A percentile compares a stretch with the other conserved stretches of the same genome.
Conservation (phyloP, 2,329 filamentous ascomycete genomes). For the Trichocomaceae sp. region DNA sequence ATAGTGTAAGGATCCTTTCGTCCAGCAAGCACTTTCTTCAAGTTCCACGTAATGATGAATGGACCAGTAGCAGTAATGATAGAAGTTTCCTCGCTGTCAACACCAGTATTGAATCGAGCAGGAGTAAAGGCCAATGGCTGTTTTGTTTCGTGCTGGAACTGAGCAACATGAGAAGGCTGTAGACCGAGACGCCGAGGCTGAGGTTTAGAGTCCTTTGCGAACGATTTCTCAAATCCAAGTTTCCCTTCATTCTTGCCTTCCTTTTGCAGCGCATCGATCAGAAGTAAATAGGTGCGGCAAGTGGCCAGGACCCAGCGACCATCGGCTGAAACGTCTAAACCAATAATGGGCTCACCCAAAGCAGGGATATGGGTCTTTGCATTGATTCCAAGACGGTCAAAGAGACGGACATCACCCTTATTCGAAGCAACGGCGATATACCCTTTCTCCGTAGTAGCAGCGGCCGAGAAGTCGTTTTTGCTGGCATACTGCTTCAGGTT, state of each 20-base stretch:
- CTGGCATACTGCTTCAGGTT: constrained; percentile 93
- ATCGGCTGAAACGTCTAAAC: constrained; percentile 90
- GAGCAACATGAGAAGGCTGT: constrained; percentile 85
- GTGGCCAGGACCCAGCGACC: constrained; percentile 94
- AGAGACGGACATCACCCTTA: constrained; percentile 95
- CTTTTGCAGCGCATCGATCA: constrained; percentile 87
- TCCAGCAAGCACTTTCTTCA: constrained; percentile 80
- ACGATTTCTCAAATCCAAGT: constrained; percentile 92
- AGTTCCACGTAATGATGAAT: constrained; percentile 92
- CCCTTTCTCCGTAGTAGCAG: constrained; percentile 91
- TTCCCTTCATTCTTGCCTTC: constrained; percentile 94
- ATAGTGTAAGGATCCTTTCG: constrained; percentile 88
- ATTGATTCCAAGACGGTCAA: constrained; percentile 92
- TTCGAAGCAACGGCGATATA: constrained; percentile 96
- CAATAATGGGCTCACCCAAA: constrained; percentile 88
- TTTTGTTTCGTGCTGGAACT: constrained; percentile 95
- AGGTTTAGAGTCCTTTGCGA: constrained; percentile 87
- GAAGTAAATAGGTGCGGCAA: constrained; percentile 85
- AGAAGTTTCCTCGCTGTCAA: constrained; percentile 74
- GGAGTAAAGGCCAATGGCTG: constrained; percentile 79
- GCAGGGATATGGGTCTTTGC: constrained; percentile 96
- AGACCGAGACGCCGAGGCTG: constrained; percentile 85
- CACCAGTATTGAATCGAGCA: constrained; percentile 87
- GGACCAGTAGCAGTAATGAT: constrained; percentile 96
- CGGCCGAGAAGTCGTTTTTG: constrained; percentile 94